These are phyloP conservation scores for Erigeron philadelphicus DNA, from an alignment of 140 eudicot species.

Conservation along the genomic window DNA sequence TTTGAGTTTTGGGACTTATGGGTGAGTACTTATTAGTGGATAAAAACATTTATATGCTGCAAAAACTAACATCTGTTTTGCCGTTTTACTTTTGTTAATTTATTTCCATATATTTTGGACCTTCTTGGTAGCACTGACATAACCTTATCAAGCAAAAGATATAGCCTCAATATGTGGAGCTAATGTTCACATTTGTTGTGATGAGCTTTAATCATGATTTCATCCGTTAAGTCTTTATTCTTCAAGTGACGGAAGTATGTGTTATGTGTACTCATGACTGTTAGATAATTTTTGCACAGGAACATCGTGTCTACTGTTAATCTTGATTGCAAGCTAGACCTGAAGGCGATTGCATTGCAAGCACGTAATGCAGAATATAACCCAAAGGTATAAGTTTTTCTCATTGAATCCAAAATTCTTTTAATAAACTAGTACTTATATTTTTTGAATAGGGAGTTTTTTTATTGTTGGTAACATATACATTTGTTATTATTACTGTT, in stretches of 20 bases:
- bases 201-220: too few relatives aligned
- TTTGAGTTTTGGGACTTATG: too few relatives aligned
- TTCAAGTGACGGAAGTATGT: neutral
- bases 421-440: too few relatives aligned
- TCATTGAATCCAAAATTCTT: too few relatives aligned
- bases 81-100: neutral
- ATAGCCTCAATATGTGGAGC: too few relatives aligned
- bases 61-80: too few relatives aligned
- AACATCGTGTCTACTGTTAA: slow-evolving; percentile 42
- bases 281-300: slow-evolving; percentile 9
- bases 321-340: slow-evolving; percentile 38
- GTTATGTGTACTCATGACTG: neutral
- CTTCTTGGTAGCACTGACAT: too few relatives aligned
- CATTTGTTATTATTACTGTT: neutral
- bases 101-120: too few relatives aligned
- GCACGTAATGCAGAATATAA: slow-evolving; percentile 47
- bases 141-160: too few relatives aligned
- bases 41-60: too few relatives aligned
- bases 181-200: neutral
- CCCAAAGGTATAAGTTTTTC: slow-evolving; percentile 24
- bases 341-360: slow-evolving; percentile 34
- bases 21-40: too few relatives aligned
- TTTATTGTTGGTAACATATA: neutral
- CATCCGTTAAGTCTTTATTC: neutral
- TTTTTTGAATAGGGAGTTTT: neutral